Evolutionary conservation across 2,329 filamentous ascomycete genomes (phyloP), one percentile per base, ranked within the genome.

Genomic region (Cladophialophora bantiana): DNA sequence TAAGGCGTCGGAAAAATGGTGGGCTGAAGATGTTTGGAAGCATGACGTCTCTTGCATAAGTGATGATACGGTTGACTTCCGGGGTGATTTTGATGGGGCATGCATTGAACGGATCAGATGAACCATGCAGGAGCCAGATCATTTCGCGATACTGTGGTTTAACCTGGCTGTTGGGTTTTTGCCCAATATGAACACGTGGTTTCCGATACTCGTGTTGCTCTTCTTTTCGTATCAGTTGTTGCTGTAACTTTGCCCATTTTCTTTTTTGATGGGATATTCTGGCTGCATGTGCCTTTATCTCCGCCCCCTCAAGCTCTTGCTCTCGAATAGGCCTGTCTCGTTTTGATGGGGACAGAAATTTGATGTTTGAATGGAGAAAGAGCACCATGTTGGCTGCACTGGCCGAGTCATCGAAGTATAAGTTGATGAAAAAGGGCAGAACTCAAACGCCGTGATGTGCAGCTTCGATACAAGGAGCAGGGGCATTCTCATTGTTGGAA

Each of bases 61-160:
- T 18, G 34, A 66, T 40, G 34, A 66, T 26, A 15, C 53, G 64
- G 35, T 66, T 56, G 64, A 66, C 42, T 31, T 66, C 57, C 7
- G 64, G 64, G 4, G 64, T 61, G 38, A 66, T 59, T 36, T 57
- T 50, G 20, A 66, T 20, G 7, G 64, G 58, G 26, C 50, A 66
- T n/a, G 64, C 57, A 13, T 66, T 31, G 58, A 66, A 66, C 13
- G 64, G 64, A 20, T 66, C 64, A 3, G 64, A 66, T 10, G 64
- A 62, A 4, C 64, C 64, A n/a, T 45, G 34, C 10, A 59, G 20
- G 52, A 55, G 45, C 9, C 54, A 15, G 38, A 60, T 52, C 31
- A 60, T 34, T 13, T 60, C 58, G 40, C 32, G 42, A 13, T 32
- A 60, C n/a, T 36, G 42, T 34, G 40, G 31, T 50, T n/a, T 20